Percentiles rank a stretch among this genome's conserved stretches.
Conservation (phyloP, 2,329 filamentous ascomycete genomes). For the Penicillium nordicum region DNA sequence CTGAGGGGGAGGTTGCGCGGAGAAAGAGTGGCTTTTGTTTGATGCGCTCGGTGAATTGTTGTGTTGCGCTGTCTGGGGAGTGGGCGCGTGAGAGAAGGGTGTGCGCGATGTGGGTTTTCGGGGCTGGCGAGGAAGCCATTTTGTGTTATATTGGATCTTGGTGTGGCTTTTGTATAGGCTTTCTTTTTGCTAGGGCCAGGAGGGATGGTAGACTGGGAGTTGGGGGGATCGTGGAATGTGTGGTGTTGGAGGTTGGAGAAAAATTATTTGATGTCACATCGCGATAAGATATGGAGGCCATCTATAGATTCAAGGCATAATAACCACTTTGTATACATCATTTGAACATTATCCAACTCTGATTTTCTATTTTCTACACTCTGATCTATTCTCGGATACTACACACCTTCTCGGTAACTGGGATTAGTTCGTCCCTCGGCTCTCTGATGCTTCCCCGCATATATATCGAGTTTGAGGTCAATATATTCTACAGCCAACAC, state of each 20-base stretch:
- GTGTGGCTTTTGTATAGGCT: neutral
- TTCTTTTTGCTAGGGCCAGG: neutral
- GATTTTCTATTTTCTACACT: neutral
- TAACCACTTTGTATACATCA: neutral
- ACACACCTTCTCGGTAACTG: neutral
- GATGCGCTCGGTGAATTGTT: conserved; percentile 78
- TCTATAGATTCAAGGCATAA: neutral
- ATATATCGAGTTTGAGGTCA: neutral
- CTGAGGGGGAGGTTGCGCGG: conserved; percentile 68
- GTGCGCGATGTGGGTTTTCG: conserved; percentile 50
- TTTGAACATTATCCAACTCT: neutral
- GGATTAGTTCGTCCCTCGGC: conserved; percentile 12
- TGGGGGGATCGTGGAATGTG: neutral
- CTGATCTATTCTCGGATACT: neutral
- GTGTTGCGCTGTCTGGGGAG: conserved; percentile 64
- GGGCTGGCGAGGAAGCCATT: conserved; percentile 21
- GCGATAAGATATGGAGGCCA: conserved; percentile 10
- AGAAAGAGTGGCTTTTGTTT: conserved; percentile 77
- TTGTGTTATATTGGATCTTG: neutral
- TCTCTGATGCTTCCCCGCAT: conserved; percentile 22
- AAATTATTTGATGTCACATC: conserved; percentile 18
- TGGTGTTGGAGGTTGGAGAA: conserved; percentile 6
- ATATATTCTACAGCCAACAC: neutral
- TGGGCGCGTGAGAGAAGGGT: conserved; percentile 74
- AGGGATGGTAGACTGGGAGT: neutral